Evolutionary conservation across 768 basidiomycete genomes (phyloP).

Genomic region (Hygrophoropsis aurantiaca): DNA sequence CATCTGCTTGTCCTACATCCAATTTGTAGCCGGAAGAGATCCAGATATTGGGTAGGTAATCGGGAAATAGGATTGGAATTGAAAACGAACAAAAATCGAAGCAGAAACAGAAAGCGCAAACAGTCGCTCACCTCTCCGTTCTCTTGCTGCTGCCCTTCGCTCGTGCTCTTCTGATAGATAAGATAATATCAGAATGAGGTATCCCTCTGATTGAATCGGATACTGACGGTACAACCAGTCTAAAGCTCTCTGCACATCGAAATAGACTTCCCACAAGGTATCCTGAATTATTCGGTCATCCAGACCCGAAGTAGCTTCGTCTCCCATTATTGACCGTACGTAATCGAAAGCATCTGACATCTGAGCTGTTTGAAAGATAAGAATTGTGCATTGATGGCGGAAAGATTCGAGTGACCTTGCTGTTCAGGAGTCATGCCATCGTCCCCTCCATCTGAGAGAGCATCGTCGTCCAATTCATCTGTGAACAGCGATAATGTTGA

Average conservation of each 20-base stretch:
- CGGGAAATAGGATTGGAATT: conserved; percentile 15
- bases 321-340: conserved; percentile 68
- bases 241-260: conserved; percentile 77
- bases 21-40: conserved; percentile 33
- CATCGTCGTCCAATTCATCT: conserved; percentile 89
- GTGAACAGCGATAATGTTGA: conserved; percentile 4
- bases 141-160: conserved; percentile 57
- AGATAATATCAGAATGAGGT: conserved; percentile 1
- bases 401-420: conserved; percentile 50
- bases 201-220: background rate
- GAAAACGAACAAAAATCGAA: conserved; percentile 32
- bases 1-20: conserved; percentile 56
- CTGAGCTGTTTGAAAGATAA: conserved; percentile 44
- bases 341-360: conserved; percentile 71
- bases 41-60: conserved; percentile 34
- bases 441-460: conserved; percentile 74
- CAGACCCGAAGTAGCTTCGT: conserved; percentile 61
- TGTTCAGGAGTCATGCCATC: conserved; percentile 83
- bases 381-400: background rate
- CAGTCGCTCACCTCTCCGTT: conserved; percentile 80
- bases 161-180: conserved; percentile 62
- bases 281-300: conserved; percentile 76
- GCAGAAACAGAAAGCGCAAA: conserved; percentile 22
- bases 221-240: conserved; percentile 71
- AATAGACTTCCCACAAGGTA: conserved; percentile 84